Base-by-base conservation (phyloP, 2,329 filamentous ascomycete species). In the Pseudocercospora fijiensis region DNA sequence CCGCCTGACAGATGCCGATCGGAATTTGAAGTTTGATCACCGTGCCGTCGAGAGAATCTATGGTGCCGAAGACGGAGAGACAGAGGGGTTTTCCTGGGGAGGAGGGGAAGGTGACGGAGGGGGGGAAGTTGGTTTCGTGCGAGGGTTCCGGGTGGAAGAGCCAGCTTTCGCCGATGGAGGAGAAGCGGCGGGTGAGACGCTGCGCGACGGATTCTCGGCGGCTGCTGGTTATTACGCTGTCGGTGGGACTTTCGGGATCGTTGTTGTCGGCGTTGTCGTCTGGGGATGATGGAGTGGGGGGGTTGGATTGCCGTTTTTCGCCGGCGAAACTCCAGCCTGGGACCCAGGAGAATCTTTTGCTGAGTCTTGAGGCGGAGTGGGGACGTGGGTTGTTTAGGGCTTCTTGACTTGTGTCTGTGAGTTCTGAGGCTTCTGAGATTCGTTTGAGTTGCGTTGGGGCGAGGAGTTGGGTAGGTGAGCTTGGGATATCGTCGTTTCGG, bases 341-440 rank as follows among this genome's bases (percentile, higher is more conserved):
- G 6, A 64, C 55, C 62, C 62, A 64, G 30, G 62, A 64, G 43
- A 64, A 47, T 27, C 62, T 58, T 64, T 58, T 60, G 41, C 57
- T 53, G 41, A 43, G 53, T 51, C 49, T 24, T 27, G 49, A 24
- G 18, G 18, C 20, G 30, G 52, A 24, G 41, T 41, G 49, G 20
- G 30, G 51, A 37, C 10, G 52, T 49, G 16, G 41, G 9, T 20
- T 27, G 49, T n/a, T 43, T 24, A 22, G 28, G 47, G 20, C 20
- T 33, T 61, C 27, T 41, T 30, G 27, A 13, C 13, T 24, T 51
- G 13, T 10, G 24, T 13, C 13, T 16, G 49, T 16, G 3, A 22
- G 13, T 52, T 52, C 49, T n/a, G 33, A 37, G 6, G 33, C 33
- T 26, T 52, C 49, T 26, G 20, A 27, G 49, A 52, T 52, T n/a